phyloP scores from a whole-genome alignment of 108 stramenopile species.

The Cyclotella baltica region DNA sequence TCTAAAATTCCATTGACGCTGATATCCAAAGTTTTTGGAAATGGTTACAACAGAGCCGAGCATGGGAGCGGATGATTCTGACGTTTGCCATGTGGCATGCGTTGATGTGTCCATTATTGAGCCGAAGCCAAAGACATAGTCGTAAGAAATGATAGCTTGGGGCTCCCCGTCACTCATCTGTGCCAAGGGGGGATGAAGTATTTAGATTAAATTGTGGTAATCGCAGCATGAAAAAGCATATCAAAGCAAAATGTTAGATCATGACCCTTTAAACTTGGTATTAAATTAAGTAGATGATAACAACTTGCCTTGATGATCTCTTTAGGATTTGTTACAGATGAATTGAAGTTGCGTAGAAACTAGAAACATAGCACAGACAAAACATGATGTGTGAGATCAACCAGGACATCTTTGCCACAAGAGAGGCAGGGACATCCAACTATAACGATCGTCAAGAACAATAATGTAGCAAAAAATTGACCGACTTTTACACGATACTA shows the following conservation, averaged over 20 bases:
- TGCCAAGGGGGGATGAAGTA: no score
- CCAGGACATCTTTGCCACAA: slow-evolving; percentile 53
- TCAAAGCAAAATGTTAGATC: no score
- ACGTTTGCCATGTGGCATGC: slow-evolving; percentile 66
- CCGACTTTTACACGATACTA: slow-evolving; percentile 47
- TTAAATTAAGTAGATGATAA: no score
- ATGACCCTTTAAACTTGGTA: no score
- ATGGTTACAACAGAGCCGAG: slow-evolving; percentile 52
- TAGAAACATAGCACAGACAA: neutral
- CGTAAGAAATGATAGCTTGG: slow-evolving; percentile 18
- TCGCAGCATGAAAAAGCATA: no score
- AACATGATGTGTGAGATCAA: slow-evolving; percentile 44
- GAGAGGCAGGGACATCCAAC: slow-evolving; percentile 52
- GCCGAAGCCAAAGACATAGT: slow-evolving; percentile 77
- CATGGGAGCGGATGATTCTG: neutral
- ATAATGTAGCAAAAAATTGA: slow-evolving; percentile 54
- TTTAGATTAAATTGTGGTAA: no score
- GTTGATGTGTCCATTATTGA: slow-evolving; percentile 74
- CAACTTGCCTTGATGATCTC: no score
- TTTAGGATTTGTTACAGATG: no score
- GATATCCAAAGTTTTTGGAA: slow-evolving; percentile 57
- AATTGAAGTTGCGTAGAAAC: no score
- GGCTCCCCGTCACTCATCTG: neutral
- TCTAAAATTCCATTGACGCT: slow-evolving; percentile 74
- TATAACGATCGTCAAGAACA: slow-evolving; percentile 47